Base-by-base conservation (phyloP, 495 filamentous ascomycete genomes). In the Penicillium atrosanguineum region DNA sequence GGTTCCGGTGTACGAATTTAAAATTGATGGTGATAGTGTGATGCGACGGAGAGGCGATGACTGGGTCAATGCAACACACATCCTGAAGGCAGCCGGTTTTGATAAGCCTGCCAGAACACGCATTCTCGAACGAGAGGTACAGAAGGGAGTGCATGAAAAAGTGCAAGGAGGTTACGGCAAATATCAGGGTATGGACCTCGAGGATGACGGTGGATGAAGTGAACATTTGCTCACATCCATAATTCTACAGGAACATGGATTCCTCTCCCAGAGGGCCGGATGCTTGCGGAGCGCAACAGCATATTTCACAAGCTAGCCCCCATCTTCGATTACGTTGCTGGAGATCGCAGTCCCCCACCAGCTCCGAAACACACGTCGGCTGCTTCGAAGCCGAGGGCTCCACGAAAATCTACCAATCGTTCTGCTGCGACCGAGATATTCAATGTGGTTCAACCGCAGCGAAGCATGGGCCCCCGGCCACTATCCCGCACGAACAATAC, bases 111-210 rank as follows among this genome's bases (percentile, higher is more conserved):
- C 92, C 12, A 80, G 94, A 61, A 98, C 94, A 26, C 78, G 94
- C 53, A 96, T 98, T 50, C 82, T 98, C 15, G 94, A 98, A 74
- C 83, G 95, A 44, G 95, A 98, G 59, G 93, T 98, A 1, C 94
- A 98, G 67, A 95, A 96, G 68, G 93, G 92, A 9, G 78, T 86
- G 8, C 94, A 98, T 71, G 93, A 97, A 71, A 98, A 98, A 72
- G 88, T 98, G 3, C 94, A 98, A 63, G 94, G 94, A 55, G 94
- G 94, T 20, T 98, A 97, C 70, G 94, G 94, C 48, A 98, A 97
- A 82, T 98, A 97, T 60, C 94, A 98, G 76, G 91, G 91, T 89
- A 59, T 37, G 48, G 41, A 21, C 15, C 31, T 47, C n/a, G 15
- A 4, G 9, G 43, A 15, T n/a, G 11, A 2, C 8, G 41, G 12